Evolutionary conservation across 1,139 yeast genomes (phyloP).

Genomic region (Yamadazyma songkhlaensis): DNA sequence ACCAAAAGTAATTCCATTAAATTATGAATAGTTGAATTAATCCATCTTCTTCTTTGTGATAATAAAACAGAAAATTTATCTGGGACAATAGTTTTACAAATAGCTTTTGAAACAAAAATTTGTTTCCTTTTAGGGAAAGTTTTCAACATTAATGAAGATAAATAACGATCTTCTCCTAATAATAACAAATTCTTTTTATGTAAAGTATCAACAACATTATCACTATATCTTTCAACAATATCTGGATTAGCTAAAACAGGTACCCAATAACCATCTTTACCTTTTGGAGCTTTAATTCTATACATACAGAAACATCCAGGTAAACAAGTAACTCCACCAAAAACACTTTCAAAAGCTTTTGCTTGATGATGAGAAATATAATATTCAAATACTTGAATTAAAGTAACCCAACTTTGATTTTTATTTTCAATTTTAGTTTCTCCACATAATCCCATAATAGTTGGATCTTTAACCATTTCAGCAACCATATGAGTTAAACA

Average conservation of each 20-base stretch:
- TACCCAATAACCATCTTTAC: conserved; percentile 89
- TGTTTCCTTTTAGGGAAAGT: conserved; percentile 94
- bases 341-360: conserved; percentile 92
- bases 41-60: conserved; percentile 98
- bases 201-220: conserved; percentile 80
- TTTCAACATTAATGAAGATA: conserved; percentile 84
- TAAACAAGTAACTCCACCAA: conserved; percentile 95
- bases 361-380: conserved; percentile 95
- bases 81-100: conserved; percentile 92
- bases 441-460: conserved; percentile 94
- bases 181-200: conserved; percentile 86
- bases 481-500: conserved; percentile 91
- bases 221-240: conserved; percentile 91
- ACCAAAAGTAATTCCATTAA: conserved; percentile 87
- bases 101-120: conserved; percentile 92
- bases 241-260: conserved; percentile 96
- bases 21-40: conserved; percentile 94
- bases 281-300: conserved; percentile 91
- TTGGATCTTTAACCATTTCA: conserved; percentile 87
- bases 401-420: conserved; percentile 84
- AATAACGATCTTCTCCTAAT: conserved; percentile 90
- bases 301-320: conserved; percentile 99
- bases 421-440: conserved; percentile 95
- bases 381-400: conserved; percentile 94
- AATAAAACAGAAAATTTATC: conserved; percentile 74